Conservation (phyloP, 805 yeast species). For the Saccharomyces mikatae region DNA sequence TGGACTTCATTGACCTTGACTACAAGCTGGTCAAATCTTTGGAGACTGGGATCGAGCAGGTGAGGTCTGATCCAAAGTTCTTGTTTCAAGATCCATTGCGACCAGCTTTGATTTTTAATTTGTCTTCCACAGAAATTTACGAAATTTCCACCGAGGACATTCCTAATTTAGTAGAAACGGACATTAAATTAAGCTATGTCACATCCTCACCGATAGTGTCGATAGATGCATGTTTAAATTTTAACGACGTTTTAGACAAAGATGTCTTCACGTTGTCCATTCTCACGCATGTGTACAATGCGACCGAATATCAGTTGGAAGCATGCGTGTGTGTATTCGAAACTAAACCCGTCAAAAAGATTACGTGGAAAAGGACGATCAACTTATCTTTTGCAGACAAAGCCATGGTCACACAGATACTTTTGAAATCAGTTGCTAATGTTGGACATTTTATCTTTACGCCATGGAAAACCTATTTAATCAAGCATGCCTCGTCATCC, state of each 20-base stretch:
- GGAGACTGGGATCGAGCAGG: slow-evolving; percentile 4
- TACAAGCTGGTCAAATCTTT: slow-evolving; percentile 9
- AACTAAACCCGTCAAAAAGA: background rate
- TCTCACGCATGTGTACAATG: background rate
- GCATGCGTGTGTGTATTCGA: background rate
- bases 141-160: background rate
- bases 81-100: background rate
- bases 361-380: background rate
- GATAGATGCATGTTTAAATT: background rate
- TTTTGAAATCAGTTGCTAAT: background rate
- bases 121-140: background rate
- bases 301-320: background rate
- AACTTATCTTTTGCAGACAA: background rate
- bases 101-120: background rate
- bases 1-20: slow-evolving; percentile 9
- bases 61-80: background rate
- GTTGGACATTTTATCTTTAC: background rate
- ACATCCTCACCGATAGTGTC: background rate
- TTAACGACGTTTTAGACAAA: background rate
- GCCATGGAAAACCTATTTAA: background rate
- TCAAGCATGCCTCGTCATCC: background rate
- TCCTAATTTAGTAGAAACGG: background rate
- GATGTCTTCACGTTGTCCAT: background rate
- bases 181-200: background rate
- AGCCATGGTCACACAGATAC: background rate